Evolutionary conservation across 257 asterid species (phyloP), one percentile per base, ranked within the genome.

Genomic region (Lantana camara): DNA sequence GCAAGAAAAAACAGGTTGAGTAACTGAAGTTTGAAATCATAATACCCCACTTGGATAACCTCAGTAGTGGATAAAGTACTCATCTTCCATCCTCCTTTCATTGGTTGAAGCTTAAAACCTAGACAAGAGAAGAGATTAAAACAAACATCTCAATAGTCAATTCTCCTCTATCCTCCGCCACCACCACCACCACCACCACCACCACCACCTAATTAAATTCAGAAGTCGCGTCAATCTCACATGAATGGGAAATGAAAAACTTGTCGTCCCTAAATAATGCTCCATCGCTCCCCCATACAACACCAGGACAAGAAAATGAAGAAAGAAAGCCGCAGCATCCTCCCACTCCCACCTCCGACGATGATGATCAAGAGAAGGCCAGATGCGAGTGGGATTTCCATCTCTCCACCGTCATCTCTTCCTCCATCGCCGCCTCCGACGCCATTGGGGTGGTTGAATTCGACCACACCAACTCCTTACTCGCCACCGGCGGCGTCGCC

Each of bases 401-500:
- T 44, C 92, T 89, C 71, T 70, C 95, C 71, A 71, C 91, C 65
- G 71, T 85, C 0, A 72, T 92, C 55, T 80, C 92, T 34, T 81
- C 87, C n/a, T 15, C 70, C 53, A 11, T 73, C 13, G 19, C 48
- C 50, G 10, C 63, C 1, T 79, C 92, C 54, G 98, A 91, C 73
- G 87, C 96, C 40, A 79, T 92, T 0, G 98, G 98, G 0, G 97
- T 78, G 29, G 22, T 82, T 30, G 96, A 86, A 35, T 86, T 92
- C 74, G 96, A 92, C 82, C 96, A 60, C 0, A 68, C 69, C 20
- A 63, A 68, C 66, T 47, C 53, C 19, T 52, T 83, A 10, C 57
- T 92, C 34, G 95, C 97, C 54, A 85, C 97, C 1, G 98, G 97
- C 30, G 98, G 98, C 1, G 86, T 85, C 75, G 91, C 98, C 14